Evolutionary conservation across 805 yeast genomes (phyloP).

Genomic region (Wickerhamomyces chambardii): DNA sequence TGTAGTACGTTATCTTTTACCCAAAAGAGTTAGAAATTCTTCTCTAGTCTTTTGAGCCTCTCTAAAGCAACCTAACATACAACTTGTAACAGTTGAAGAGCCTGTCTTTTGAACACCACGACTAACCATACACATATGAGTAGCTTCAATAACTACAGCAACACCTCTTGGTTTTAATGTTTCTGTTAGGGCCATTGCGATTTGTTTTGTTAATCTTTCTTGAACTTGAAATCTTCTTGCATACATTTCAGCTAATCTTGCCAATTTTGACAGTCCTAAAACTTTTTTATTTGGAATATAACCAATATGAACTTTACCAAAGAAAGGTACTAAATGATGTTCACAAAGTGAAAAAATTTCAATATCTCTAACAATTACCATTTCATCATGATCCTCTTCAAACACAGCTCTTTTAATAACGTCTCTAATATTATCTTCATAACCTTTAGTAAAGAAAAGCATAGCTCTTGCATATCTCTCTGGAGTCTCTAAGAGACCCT

Average conservation of each 20-base stretch:
- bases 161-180: slow-evolving; percentile 93
- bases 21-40: slow-evolving; percentile 80
- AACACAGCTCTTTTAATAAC: slow-evolving; percentile 93
- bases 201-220: slow-evolving; percentile 93
- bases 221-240: slow-evolving; percentile 96
- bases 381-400: slow-evolving; percentile 97
- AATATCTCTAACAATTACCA: slow-evolving; percentile 96
- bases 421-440: slow-evolving; percentile 87
- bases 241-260: slow-evolving; percentile 95
- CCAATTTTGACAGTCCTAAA: slow-evolving; percentile 85
- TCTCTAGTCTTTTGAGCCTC: slow-evolving; percentile 93
- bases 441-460: slow-evolving; percentile 93
- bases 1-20: slow-evolving; percentile 45
- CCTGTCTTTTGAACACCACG: slow-evolving; percentile 97
- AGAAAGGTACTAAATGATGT: slow-evolving; percentile 96
- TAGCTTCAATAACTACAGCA: slow-evolving; percentile 96
- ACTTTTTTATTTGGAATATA: slow-evolving; percentile 94
- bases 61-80: slow-evolving; percentile 96
- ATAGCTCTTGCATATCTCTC: slow-evolving; percentile 95
- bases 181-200: slow-evolving; percentile 91
- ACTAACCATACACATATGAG: slow-evolving; percentile 99
- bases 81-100: slow-evolving; percentile 86
- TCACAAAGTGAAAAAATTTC: slow-evolving; percentile 91
- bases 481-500: slow-evolving; percentile 91
- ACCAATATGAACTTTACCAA: slow-evolving; percentile 96